A percentile compares a stretch with the other conserved stretches of the same genome.
These are phyloP conservation scores for Jatropha podagrica DNA, from an alignment of 441 rosid genomes.

Conservation along the genomic window DNA sequence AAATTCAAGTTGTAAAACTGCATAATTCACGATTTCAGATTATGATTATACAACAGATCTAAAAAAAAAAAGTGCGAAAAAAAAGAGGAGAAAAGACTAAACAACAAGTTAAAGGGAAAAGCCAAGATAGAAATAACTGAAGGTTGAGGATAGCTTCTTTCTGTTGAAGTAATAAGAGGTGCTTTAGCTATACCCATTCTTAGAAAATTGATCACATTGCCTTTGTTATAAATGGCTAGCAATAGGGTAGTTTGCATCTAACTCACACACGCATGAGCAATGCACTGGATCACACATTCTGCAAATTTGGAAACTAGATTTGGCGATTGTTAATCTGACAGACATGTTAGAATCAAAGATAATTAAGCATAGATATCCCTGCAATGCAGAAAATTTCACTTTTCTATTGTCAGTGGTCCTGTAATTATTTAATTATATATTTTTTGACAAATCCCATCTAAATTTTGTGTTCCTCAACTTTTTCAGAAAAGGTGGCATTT, in stretches of 20 bases:
- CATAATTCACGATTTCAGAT: background rate
- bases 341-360: background rate
- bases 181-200: background rate
- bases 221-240: background rate
- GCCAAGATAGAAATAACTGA: background rate
- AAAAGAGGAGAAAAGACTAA: background rate
- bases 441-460: background rate
- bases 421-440: background rate
- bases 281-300: background rate
- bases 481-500: background rate
- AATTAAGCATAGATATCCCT: background rate
- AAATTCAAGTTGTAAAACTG: background rate
- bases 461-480: background rate
- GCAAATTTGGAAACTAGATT: background rate
- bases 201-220: background rate
- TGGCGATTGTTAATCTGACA: background rate
- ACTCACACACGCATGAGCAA: background rate
- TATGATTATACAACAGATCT: background rate
- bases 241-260: background rate
- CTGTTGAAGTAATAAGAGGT: conserved; percentile 1
- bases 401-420: background rate
- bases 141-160: background rate
- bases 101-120: background rate
- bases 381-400: background rate
- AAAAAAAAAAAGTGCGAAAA: background rate